phyloP scores from a whole-genome alignment of 1,139 yeast species.

The Debaryomycetaceae sp. region DNA sequence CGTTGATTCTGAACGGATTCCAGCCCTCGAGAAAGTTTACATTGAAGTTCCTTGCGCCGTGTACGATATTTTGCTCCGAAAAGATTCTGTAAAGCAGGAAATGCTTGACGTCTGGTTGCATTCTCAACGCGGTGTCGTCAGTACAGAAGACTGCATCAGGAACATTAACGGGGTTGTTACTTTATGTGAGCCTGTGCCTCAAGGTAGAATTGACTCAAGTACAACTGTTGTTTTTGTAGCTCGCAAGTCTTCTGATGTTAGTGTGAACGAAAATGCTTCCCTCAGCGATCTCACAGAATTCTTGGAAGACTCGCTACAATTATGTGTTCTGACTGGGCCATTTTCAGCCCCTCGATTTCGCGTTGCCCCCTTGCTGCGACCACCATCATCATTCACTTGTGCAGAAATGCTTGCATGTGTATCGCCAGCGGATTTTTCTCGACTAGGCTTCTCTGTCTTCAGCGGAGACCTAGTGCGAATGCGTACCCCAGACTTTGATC shows the following conservation, averaged over 20 bases:
- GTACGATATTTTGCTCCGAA: slow-evolving; percentile 23
- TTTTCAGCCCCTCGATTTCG: no score
- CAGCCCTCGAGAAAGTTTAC: slow-evolving; percentile 20
- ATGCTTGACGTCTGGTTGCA: slow-evolving; percentile 16
- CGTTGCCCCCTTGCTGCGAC: no score
- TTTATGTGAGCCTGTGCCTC: slow-evolving; percentile 64
- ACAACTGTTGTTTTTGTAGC: slow-evolving; percentile 48
- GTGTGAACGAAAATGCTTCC: slow-evolving; percentile 4
- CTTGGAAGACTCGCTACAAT: slow-evolving; percentile 4
- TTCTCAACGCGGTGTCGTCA: slow-evolving; percentile 22
- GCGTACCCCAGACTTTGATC: slow-evolving; percentile 10
- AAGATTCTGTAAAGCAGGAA: slow-evolving; percentile 18
- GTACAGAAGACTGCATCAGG: slow-evolving; percentile 24
- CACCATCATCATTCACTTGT: no score
- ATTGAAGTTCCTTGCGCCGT: slow-evolving; percentile 37
- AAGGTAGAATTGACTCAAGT: slow-evolving; percentile 37
- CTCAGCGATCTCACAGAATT: slow-evolving; percentile 3
- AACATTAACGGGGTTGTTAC: slow-evolving; percentile 40
- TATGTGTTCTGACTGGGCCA: no score
- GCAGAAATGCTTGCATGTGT: slow-evolving; percentile 42
- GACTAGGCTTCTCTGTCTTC: slow-evolving; percentile 44
- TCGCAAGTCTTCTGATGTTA: slow-evolving; percentile 9
- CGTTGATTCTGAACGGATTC: slow-evolving; percentile 16
- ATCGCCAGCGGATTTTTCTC: slow-evolving; percentile 40
- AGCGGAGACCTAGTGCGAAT: slow-evolving; percentile 57